Evolutionary conservation across 2,329 filamentous ascomycete species (phyloP), one percentile per base, ranked within the genome.

Genomic region (Rosellinia necatrix): DNA sequence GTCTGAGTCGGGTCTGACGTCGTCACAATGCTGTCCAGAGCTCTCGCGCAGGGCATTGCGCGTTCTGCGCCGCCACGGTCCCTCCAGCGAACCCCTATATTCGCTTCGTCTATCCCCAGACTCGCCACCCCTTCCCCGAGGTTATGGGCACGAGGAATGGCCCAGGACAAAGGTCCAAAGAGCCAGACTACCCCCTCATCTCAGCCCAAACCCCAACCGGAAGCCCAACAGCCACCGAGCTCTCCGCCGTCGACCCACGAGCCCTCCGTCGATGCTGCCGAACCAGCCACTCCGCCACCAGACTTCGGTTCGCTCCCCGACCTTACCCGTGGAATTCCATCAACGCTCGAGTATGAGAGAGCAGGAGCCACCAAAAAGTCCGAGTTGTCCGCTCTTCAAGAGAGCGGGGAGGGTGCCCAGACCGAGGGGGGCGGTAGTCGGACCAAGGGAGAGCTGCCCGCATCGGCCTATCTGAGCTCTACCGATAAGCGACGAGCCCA

Each of bases 301-400:
- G 82, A 87, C 67, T 62, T 71, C 8, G 61, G 54, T 44, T 87
- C 90, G 49, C 83, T 97, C 10, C 93, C 93, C 49, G 92, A 97
- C 71, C 81, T 97, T 40, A 94, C 91, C n/a, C 88, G 93, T 69
- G 93, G 93, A 62, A 96, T 97, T 60, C 93, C 93, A 0, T 96
- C 92, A 2, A 96, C 92, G 1, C 81, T 97, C 52, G 90, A 88
- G 53, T 87, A 87, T 57, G 93, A 97, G 74, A 83, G 88, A 53
- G 74, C 76, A 0, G 74, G 76, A 58, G 72, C 75, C n/a, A 75
- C 69, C 62, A 61, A 77, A 66, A 65, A 71, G 62, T 63, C 70
- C 0, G 70, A 71, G 0, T 55, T 76, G 38, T 54, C 75, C 30
- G 64, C 75, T 0, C 58, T 78, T 15, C 73, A 76, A 9, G 72